Percentiles rank a stretch among this genome's conserved stretches.
phyloP scores from a whole-genome alignment of 495 filamentous ascomycete species.

The Penicillium macrosclerotiorum region DNA sequence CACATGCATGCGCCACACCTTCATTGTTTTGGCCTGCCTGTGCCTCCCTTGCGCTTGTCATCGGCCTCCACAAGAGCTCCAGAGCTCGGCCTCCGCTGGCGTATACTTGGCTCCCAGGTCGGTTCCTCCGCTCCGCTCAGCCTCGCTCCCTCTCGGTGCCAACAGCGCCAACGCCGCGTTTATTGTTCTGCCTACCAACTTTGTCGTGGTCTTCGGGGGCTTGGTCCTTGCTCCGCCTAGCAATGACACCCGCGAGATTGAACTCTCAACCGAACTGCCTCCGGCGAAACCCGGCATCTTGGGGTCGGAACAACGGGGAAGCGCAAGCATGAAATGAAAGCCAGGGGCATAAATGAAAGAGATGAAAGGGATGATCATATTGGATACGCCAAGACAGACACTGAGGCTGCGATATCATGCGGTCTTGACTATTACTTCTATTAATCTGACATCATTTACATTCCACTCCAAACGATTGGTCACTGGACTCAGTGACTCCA shows the following conservation, averaged over 20 bases:
- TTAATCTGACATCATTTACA: neutral
- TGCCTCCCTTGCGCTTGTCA: too few relatives aligned
- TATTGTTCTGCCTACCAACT: constrained; percentile 10
- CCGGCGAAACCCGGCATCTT: too few relatives aligned
- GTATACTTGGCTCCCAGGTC: too few relatives aligned
- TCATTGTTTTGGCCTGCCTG: too few relatives aligned
- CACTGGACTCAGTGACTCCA: too few relatives aligned
- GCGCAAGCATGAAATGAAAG: neutral
- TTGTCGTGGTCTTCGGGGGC: neutral
- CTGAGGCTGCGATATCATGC: too few relatives aligned
- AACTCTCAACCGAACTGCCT: neutral
- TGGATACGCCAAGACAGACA: too few relatives aligned
- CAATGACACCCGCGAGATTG: constrained; percentile 1
- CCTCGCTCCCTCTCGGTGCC: constrained; percentile 1
- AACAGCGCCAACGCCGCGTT: neutral
- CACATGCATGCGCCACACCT: constrained; percentile 4
- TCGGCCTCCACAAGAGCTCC: constrained; percentile 6
- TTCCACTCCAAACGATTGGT: neutral
- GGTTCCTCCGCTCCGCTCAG: constrained; percentile 4
- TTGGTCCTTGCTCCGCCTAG: constrained; percentile 3
- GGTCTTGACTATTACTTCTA: too few relatives aligned
- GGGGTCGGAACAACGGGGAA: too few relatives aligned
- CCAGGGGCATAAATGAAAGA: too few relatives aligned
- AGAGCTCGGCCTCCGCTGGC: neutral
- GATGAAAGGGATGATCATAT: too few relatives aligned